Conservation (phyloP, 495 filamentous ascomycete genomes). For the Hypomontagnella monticulosa region DNA sequence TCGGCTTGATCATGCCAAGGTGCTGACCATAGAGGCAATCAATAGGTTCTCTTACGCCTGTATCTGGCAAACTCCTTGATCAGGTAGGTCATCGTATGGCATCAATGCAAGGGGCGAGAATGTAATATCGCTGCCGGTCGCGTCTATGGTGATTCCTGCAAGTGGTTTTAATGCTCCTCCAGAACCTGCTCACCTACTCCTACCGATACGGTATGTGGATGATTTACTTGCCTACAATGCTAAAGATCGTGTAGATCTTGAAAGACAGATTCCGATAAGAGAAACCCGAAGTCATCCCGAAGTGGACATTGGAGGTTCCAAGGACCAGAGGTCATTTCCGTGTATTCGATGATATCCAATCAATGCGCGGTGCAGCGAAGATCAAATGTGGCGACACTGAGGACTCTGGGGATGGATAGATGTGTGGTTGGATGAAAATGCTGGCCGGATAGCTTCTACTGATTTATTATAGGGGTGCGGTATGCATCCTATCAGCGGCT, state of each 20-base stretch:
- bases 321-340: constrained; percentile 11
- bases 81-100: constrained; percentile 23
- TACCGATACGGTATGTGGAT: background rate
- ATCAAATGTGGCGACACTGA: constrained; percentile 25
- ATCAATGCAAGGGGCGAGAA: constrained; percentile 6
- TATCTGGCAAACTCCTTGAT: constrained; percentile 9
- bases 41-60: background rate
- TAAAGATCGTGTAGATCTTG: constrained; percentile 24
- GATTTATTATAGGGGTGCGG: constrained; percentile 24
- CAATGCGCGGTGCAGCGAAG: constrained; percentile 9
- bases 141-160: constrained; percentile 9
- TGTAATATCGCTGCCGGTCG: constrained; percentile 8
- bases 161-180: constrained; percentile 6
- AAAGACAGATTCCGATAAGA: constrained; percentile 26
- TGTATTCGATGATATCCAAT: constrained; percentile 28
- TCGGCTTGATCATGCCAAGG: constrained; percentile 4
- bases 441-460: background rate
- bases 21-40: background rate
- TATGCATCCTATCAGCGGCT: constrained; percentile 27
- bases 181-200: background rate
- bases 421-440: constrained; percentile 22
- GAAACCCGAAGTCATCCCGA: constrained; percentile 18
- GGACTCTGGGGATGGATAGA: constrained; percentile 13
- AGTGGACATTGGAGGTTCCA: constrained; percentile 5
- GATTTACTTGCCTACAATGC: constrained; percentile 11